Evolutionary conservation across 1,284 basidiomycete species (phyloP).

Genomic region (Serendipita sp.): DNA sequence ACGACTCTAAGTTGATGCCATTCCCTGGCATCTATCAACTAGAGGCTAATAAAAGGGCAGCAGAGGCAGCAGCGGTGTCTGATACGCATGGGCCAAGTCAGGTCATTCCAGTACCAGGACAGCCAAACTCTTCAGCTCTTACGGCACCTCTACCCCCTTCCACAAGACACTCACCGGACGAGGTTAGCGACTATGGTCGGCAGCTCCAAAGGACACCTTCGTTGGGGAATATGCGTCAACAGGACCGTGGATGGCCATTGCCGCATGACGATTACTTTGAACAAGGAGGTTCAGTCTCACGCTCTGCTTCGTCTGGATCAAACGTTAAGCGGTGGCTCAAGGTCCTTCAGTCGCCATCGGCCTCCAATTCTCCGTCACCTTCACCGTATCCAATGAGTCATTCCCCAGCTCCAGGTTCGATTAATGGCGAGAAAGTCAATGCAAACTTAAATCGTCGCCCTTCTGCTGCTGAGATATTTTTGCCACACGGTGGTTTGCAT

Average conservation of each 20-base stretch:
- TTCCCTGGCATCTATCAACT: conserved; percentile 73
- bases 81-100: background rate
- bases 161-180: conserved; percentile 5
- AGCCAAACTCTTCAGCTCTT: background rate
- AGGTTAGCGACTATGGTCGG: background rate
- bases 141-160: conserved; percentile 1
- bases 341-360: conserved; percentile 22
- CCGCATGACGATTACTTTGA: conserved; percentile 1
- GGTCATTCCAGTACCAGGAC: background rate
- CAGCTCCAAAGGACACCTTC: conserved; percentile 4
- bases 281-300: background rate
- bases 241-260: conserved; percentile 4
- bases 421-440: background rate
- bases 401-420: background rate
- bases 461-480: conserved; percentile 2
- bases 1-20: conserved; percentile 69
- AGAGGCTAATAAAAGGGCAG: conserved; percentile 37
- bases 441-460: conserved; percentile 1
- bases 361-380: background rate
- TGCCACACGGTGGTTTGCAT: conserved; percentile 4
- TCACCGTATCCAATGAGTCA: background rate
- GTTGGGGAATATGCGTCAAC: background rate
- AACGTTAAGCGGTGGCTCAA: conserved; percentile 65
- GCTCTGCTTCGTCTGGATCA: background rate
- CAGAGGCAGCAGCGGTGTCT: background rate